Base-by-base conservation (phyloP, 2,329 filamentous ascomycete species). In the Ceratocystis ficicola region DNA sequence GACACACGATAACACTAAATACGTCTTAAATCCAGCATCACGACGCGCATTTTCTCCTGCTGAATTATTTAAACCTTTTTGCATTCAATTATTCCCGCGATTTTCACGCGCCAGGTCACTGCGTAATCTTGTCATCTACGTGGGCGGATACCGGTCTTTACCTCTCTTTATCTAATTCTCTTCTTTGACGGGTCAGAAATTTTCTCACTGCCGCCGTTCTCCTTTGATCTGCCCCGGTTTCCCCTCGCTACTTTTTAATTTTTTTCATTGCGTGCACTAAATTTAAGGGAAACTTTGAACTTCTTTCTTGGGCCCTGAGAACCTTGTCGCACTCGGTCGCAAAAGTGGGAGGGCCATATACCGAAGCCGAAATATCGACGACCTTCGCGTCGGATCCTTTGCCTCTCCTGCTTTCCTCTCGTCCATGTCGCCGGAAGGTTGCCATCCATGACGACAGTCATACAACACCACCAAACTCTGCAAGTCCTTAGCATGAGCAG, bases 391-490 rank as follows among this genome's bases (percentile, higher is more conserved):
- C 61, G 50, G 50, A 44, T 25, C 17, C 55, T 22, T 50, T 32
- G n/a, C 30, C 36, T 20, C 36, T 41, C 12, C 36, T 52, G 28
- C 22, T 28, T 17, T 44, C 22, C 25, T 60, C 28, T 65, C 57
- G 66, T 67, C 66, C 50, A 67, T 67, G 66, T 67, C 64, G 41
- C 63, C 60, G 32, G 57, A 67, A 66, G 66, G 62, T 71, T 73
- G 77, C 78, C 80, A 81, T 85, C 83, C 83, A 87, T 87, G 84
- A 86, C 84, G 83, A 86, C 84, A 75, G 78, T 86, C 76, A 79
- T 86, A 75, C 81, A 80, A 76, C 81, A 81, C 73, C 83, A 83
- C 74, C 80, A 81, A 77, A 82, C 83, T 78, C 78, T 86, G 77
- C 79, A 86, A 82, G 77, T 83, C 74, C 78, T 86, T 80, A 87